Percentiles rank a stretch among this genome's conserved stretches.
Evolutionary conservation across 192 early-diverging fungal genomes (phyloP).

Genomic region (Jimgerdemannia flammicorona): DNA sequence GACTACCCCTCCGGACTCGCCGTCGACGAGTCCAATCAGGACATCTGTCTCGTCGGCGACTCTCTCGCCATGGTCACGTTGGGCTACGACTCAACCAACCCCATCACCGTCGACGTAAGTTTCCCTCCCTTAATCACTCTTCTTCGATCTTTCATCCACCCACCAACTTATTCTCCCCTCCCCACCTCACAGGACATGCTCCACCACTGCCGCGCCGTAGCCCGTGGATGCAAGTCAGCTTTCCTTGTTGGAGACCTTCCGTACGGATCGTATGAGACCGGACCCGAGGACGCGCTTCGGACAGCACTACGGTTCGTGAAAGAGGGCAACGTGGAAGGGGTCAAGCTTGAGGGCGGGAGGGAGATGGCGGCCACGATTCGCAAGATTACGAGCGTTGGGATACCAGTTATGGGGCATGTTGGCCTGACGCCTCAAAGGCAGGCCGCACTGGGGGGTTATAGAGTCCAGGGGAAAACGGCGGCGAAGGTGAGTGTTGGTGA

Average conservation of each 20-base stretch:
- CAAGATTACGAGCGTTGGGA: constrained; percentile 79
- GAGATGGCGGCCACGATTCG: constrained; percentile 78
- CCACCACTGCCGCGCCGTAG: constrained; percentile 88
- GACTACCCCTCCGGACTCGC: constrained; percentile 92
- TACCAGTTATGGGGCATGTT: constrained; percentile 93
- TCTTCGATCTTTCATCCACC: background rate
- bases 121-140: background rate
- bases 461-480: constrained; percentile 87
- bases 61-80: constrained; percentile 96
- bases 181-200: constrained; percentile 75
- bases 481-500: constrained; percentile 37
- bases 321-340: constrained; percentile 72
- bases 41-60: constrained; percentile 92
- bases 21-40: constrained; percentile 79
- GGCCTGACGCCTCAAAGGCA: constrained; percentile 95
- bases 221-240: constrained; percentile 69
- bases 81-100: constrained; percentile 82
- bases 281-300: constrained; percentile 68
- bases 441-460: constrained; percentile 83
- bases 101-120: constrained; percentile 81
- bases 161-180: background rate
- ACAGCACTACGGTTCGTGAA: constrained; percentile 79
- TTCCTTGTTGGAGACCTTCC: constrained; percentile 92
- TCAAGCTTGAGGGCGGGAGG: constrained; percentile 94
- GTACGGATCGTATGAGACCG: constrained; percentile 87